phyloP scores from a whole-genome alignment of 2,329 filamentous ascomycete species.

The Westerdykella aurantiaca region DNA sequence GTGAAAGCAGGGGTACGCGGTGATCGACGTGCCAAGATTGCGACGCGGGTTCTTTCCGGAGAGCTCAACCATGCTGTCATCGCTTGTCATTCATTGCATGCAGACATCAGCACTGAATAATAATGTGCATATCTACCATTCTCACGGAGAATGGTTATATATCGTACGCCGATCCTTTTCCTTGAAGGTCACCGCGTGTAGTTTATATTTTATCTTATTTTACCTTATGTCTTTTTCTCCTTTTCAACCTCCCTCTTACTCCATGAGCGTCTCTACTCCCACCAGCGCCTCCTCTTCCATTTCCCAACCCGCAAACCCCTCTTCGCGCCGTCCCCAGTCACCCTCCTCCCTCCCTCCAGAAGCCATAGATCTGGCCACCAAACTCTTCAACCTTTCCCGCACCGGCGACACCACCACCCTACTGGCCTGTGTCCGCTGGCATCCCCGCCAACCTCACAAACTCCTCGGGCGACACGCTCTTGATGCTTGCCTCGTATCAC shows the following conservation, averaged over 20 bases:
- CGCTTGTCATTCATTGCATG: background rate
- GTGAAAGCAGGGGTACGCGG: background rate
- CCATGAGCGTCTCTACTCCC: constrained; percentile 1
- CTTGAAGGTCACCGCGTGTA: too few relatives aligned
- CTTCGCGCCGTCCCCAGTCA: constrained; percentile 52
- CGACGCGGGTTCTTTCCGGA: too few relatives aligned
- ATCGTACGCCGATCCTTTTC: too few relatives aligned
- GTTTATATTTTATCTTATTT: too few relatives aligned
- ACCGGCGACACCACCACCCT: constrained; percentile 54
- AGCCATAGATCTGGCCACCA: constrained; percentile 59
- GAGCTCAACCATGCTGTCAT: background rate
- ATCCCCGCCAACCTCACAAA: constrained; percentile 67
- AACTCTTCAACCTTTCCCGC: constrained; percentile 63
- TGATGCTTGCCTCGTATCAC: constrained; percentile 70
- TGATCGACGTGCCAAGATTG: constrained; percentile 10
- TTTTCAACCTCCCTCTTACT: background rate
- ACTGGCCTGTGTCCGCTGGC: constrained; percentile 58
- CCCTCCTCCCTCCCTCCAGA: constrained; percentile 53
- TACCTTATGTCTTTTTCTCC: too few relatives aligned
- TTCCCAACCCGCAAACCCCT: constrained; percentile 33
- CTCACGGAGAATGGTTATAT: too few relatives aligned
- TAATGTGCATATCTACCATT: background rate
- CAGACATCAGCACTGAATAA: background rate
- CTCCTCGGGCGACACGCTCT: constrained; percentile 64
- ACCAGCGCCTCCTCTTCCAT: constrained; percentile 3